A percentile compares a stretch with the other conserved stretches of the same genome.
Conservation (phyloP, 768 basidiomycete genomes). For the Leccinum disarticulatum region DNA sequence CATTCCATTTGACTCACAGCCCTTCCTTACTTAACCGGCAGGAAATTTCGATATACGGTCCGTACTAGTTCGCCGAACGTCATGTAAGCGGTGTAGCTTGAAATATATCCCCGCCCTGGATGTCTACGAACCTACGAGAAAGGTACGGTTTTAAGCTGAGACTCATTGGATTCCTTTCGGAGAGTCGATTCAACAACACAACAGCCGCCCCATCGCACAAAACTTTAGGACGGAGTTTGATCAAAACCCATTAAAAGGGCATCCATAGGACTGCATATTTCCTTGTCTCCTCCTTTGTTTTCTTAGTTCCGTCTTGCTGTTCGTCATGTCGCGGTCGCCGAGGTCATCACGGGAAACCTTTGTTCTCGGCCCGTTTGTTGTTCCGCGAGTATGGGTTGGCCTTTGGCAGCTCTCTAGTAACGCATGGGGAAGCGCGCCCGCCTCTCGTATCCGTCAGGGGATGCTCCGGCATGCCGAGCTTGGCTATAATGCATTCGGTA, state of each 20-base stretch:
- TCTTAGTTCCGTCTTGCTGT: slow-evolving; percentile 6
- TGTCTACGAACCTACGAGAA: background rate
- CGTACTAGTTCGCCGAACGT: slow-evolving; percentile 15
- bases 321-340: slow-evolving; percentile 22
- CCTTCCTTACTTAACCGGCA: slow-evolving; percentile 8
- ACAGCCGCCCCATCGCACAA: slow-evolving; percentile 6
- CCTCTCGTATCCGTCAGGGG: slow-evolving; percentile 59
- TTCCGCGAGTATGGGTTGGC: slow-evolving; percentile 72
- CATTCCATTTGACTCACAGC: slow-evolving; percentile 23
- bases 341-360: slow-evolving; percentile 45
- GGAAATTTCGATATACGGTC: slow-evolving; percentile 15
- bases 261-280: slow-evolving; percentile 6
- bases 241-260: slow-evolving; percentile 25
- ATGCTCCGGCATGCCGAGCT: slow-evolving; percentile 63
- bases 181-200: background rate
- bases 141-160: slow-evolving; percentile 12
- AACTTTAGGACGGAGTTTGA: slow-evolving; percentile 34
- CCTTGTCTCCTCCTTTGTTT: slow-evolving; percentile 6
- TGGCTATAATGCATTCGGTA: slow-evolving; percentile 51
- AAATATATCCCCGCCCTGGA: slow-evolving; percentile 2
- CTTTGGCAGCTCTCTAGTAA: slow-evolving; percentile 87
- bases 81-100: background rate
- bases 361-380: slow-evolving; percentile 52
- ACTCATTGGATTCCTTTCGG: slow-evolving; percentile 4
- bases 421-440: slow-evolving; percentile 79